Evolutionary conservation across 1,139 yeast species (phyloP), one percentile per base, ranked within the genome.

Genomic region (Candida sanyaensis): DNA sequence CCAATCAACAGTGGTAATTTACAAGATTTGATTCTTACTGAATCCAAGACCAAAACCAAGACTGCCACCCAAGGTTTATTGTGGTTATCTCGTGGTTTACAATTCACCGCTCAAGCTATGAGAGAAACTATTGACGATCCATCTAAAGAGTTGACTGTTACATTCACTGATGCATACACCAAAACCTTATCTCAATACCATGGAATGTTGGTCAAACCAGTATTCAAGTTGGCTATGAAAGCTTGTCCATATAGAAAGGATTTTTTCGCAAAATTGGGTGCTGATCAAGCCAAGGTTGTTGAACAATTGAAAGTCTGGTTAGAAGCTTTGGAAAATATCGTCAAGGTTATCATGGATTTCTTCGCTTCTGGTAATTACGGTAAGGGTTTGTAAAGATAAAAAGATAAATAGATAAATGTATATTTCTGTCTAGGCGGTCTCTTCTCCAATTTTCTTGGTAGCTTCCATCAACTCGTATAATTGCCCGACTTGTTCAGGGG

Each of bases 191-290:
- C 88, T 50, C 84, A 90, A 67, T 84, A 83, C 69, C 97, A 90
- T 70, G 85, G 86, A 50, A 82, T 90, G 78, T 73, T 90, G 62
- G 77, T 90, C 55, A 86, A 87, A 63, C 96, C 96, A 27, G 82
- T 90, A 50, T 91, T 90, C 79, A 88, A 88, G 77, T 78, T 91
- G 64, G 97, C 97, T 48, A 90, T 90, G 97, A 88, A 88, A 68
- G 96, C 96, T 1, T 89, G 96, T 68, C 97, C 97, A 30, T 90
- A 88, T 71, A 83, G 97, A 73, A 84, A 83, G 66, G 96, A 84
- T 62, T 88, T 90, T 62, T 90, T 89, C 62, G 84, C 67, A 50
- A 90, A 89, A 73, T 78, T 90, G 58, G 96, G 96, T 45, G 69
- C 74, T 26, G 88, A 84, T 63, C 86, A 83, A 64, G 82, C 71